A percentile compares a stretch with the other conserved stretches of the same genome.
Conservation (phyloP, 2,329 filamentous ascomycete genomes). For the Alternaria gaisen region DNA sequence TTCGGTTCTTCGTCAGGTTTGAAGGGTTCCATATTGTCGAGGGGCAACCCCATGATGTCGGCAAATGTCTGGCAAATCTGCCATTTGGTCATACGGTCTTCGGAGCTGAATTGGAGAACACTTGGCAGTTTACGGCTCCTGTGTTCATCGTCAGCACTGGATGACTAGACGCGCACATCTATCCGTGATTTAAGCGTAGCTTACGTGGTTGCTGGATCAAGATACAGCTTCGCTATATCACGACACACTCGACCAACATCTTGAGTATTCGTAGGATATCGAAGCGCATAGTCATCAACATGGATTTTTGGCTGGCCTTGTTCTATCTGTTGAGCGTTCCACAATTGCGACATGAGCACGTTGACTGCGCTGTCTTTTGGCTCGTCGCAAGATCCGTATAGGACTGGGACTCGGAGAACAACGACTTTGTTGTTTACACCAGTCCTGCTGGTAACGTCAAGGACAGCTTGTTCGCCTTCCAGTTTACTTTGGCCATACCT, state of each 20-base stretch:
- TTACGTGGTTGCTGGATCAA: constrained; percentile 42
- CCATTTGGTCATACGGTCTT: constrained; percentile 88
- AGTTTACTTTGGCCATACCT: constrained; percentile 76
- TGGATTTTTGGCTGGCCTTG: constrained; percentile 62
- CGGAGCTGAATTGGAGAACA: constrained; percentile 85
- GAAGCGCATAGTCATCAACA: constrained; percentile 86
- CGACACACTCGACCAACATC: constrained; percentile 82
- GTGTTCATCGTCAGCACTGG: not conserved
- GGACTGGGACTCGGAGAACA: constrained; percentile 80
- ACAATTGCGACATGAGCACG: constrained; percentile 77
- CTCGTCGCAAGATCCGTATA: constrained; percentile 78
- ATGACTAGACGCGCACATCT: not conserved
- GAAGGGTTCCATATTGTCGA: constrained; percentile 68
- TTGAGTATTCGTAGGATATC: constrained; percentile 89
- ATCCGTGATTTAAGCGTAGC: not conserved
- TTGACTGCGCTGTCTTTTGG: constrained; percentile 84
- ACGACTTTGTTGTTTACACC: constrained; percentile 54
- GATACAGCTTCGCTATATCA: constrained; percentile 76
- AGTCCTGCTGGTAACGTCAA: constrained; percentile 62
- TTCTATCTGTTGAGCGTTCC: constrained; percentile 72
- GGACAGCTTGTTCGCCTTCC: constrained; percentile 74
- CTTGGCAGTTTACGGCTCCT: constrained; percentile 65
- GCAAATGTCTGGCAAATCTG: constrained; percentile 82
- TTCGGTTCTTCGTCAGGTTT: constrained; percentile 72
- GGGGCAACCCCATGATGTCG: constrained; percentile 78